Evolutionary conservation across 805 yeast species (phyloP), one percentile per base, ranked within the genome.

Genomic region (Debaryomyces hansenii): DNA sequence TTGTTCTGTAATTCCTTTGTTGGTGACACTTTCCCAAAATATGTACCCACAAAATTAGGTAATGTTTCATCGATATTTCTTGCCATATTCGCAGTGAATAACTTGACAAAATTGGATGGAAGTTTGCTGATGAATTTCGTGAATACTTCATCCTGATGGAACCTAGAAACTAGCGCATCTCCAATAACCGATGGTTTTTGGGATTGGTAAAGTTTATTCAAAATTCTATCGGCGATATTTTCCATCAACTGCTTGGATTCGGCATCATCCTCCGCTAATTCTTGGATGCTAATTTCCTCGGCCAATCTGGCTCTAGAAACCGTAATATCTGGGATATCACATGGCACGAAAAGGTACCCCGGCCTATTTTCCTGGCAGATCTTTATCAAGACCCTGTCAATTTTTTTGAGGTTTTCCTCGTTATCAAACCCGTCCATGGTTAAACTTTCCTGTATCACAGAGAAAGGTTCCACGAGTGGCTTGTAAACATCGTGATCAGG

Each of bases 301-400:
- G 44, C 38, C 43, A 69, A 61, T 36, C 62, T 52, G 7, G 40
- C 42, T 15, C 47, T 49, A 9, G 69, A 53, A 3, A 69, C 64
- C 40, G 40, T 49, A 6, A 58, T 18, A 45, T 82, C 80, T 8
- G 82, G 79, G 53, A 87, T 63, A 60, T 90, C 91, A 37, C 78
- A 69, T 1, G 97, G 97, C 40, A 91, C 63, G 60, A 81, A 88
- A 41, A 90, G 62, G 58, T 86, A 90, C 12, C 96, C 97, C 0
- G 97, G 97, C 61, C 84, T 81, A 33, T 84, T 82, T 39, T 78
- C 72, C 33, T 63, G 69, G 52, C 80, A 67, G 21, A 88, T 80
- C 14, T 75, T 69, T 37, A 57, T 59, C 45, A 91, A 77, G 5
- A 88, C 85, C 18, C 69, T 67, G 62, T 91, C 97, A 45, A 91